Percentiles rank a stretch among this genome's conserved stretches.
Conservation (phyloP, 2,329 filamentous ascomycete species). For the Penicillium sp. region DNA sequence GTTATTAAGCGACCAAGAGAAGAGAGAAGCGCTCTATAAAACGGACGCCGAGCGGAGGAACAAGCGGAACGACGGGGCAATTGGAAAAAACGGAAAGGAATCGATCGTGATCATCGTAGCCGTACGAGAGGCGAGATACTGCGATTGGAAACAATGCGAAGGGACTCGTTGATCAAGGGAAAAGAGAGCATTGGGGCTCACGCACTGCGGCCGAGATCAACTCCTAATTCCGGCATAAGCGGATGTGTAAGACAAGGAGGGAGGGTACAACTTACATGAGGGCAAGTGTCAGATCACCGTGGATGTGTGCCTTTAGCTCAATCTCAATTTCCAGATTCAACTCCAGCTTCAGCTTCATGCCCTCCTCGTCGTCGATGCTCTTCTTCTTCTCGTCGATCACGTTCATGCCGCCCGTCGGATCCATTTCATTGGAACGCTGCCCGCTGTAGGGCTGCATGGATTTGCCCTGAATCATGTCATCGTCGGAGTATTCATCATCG, state of each 20-base stretch:
- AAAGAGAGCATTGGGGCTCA: constrained; percentile 8
- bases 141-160: background rate
- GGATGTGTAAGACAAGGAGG: background rate
- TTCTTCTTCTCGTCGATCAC: constrained; percentile 30
- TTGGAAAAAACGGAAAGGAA: background rate
- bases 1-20: background rate
- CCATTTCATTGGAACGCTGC: constrained; percentile 22
- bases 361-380: constrained; percentile 34
- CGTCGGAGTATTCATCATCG: constrained; percentile 30
- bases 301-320: constrained; percentile 64
- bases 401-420: constrained; percentile 27
- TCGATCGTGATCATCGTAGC: constrained; percentile 19
- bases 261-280: constrained; percentile 39
- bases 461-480: constrained; percentile 14
- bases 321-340: constrained; percentile 63
- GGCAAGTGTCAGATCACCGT: constrained; percentile 61
- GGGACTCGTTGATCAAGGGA: background rate
- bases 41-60: background rate
- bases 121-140: constrained; percentile 1
- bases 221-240: constrained; percentile 26
- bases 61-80: background rate
- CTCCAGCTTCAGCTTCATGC: constrained; percentile 57
- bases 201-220: constrained; percentile 24
- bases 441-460: constrained; percentile 28
- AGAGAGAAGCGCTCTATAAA: constrained; percentile 12